Evolutionary conservation across 371 early-diverging fungal genomes (phyloP).

Genomic region (Mortierella sp.): DNA sequence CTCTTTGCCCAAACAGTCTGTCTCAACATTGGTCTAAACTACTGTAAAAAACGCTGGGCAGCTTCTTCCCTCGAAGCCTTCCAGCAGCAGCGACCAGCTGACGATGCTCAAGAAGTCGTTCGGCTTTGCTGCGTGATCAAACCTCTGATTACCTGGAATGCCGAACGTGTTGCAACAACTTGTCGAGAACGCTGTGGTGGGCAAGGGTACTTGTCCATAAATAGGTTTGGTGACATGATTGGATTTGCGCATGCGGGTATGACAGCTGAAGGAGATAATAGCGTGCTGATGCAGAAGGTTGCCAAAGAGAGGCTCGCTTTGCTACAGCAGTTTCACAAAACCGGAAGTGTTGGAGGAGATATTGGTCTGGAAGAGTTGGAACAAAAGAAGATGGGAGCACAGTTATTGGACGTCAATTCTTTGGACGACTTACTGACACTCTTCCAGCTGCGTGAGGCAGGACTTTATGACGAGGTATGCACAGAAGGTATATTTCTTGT

Average conservation of each 20-base stretch:
- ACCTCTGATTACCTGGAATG: conserved; percentile 76
- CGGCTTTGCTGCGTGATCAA: conserved; percentile 79
- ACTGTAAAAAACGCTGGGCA: conserved; percentile 70
- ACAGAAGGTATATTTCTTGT: neutral
- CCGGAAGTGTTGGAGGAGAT: neutral
- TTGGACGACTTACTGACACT: conserved; percentile 59
- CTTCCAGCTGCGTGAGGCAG: conserved; percentile 59
- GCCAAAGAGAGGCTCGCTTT: conserved; percentile 22
- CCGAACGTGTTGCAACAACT: conserved; percentile 69
- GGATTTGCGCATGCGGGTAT: conserved; percentile 59
- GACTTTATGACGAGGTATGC: conserved; percentile 59
- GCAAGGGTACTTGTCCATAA: conserved; percentile 72
- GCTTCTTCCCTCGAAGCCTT: conserved; percentile 14
- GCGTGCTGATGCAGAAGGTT: conserved; percentile 52
- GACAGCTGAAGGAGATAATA: conserved; percentile 55
- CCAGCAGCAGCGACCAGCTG: conserved; percentile 21
- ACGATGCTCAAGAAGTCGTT: conserved; percentile 65
- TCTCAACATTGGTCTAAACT: conserved; percentile 74
- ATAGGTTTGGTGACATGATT: conserved; percentile 62
- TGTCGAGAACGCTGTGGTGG: conserved; percentile 80
- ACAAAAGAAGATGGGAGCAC: conserved; percentile 39
- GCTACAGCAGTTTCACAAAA: conserved; percentile 12
- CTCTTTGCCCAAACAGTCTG: conserved; percentile 70
- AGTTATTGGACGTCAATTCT: conserved; percentile 55
- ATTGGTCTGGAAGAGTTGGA: conserved; percentile 56